These are phyloP conservation scores for Chlamydomonas incerta DNA, from an alignment of 139 green algal genomes.

Conservation along the genomic window DNA sequence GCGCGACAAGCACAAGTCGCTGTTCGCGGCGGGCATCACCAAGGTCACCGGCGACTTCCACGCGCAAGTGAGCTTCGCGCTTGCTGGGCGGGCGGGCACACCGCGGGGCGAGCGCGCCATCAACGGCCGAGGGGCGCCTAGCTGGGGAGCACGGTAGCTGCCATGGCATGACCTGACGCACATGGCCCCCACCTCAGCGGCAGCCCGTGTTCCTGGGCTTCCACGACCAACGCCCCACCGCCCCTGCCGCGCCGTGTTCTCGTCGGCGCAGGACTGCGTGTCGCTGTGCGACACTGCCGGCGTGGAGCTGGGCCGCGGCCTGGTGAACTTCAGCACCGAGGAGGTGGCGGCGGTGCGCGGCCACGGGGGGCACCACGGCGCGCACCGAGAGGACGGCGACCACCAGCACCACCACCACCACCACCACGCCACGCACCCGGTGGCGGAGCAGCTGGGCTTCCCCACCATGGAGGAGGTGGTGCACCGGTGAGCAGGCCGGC, in stretches of 20 bases:
- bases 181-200: too few relatives aligned
- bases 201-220: too few relatives aligned
- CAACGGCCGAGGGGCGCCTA: too few relatives aligned
- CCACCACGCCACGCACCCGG: background rate
- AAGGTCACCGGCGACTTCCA: constrained; percentile 53
- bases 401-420: too few relatives aligned
- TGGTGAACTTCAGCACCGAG: constrained; percentile 82
- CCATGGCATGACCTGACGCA: too few relatives aligned
- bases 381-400: too few relatives aligned
- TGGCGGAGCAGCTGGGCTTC: constrained; percentile 43
- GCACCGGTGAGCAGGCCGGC: background rate
- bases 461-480: constrained; percentile 48
- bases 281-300: constrained; percentile 76
- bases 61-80: constrained; percentile 27
- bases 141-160: too few relatives aligned
- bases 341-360: constrained; percentile 39
- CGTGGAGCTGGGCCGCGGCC: constrained; percentile 83
- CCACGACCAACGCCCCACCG: too few relatives aligned
- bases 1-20: constrained; percentile 72
- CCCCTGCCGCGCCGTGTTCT: too few relatives aligned
- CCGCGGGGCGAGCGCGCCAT: too few relatives aligned
- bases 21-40: constrained; percentile 87
- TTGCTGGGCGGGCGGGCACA: too few relatives aligned
- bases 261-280: constrained; percentile 81
- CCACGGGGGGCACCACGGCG: background rate